phyloP scores from a whole-genome alignment of 441 rosid genomes.

The Heliophila coronopifolia region DNA sequence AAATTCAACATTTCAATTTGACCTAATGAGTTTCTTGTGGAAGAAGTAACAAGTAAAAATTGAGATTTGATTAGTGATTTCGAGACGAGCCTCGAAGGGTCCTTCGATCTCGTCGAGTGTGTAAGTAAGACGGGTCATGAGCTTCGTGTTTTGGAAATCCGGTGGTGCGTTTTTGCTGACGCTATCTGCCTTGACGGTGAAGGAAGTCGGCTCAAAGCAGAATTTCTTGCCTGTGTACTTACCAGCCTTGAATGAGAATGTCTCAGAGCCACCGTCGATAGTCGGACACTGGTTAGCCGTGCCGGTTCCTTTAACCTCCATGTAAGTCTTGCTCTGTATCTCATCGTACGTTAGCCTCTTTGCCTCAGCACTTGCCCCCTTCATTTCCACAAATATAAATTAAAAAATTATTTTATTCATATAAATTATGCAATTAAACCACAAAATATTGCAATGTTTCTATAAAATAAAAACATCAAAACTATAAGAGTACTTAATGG shows the following conservation, averaged over 20 bases:
- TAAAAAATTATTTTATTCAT: too few relatives aligned
- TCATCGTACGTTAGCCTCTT: constrained; percentile 85
- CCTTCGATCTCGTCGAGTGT: constrained; percentile 95
- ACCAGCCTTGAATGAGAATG: constrained; percentile 72
- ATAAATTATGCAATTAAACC: too few relatives aligned
- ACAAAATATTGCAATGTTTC: too few relatives aligned
- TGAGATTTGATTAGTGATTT: neutral
- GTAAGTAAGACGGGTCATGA: constrained; percentile 94
- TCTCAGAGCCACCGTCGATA: constrained; percentile 62
- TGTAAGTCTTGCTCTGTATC: constrained; percentile 85
- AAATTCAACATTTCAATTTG: neutral
- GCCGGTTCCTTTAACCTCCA: constrained; percentile 85
- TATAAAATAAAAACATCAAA: too few relatives aligned
- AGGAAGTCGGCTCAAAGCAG: constrained; percentile 85
- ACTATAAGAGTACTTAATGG: too few relatives aligned
- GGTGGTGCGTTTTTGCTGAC: constrained; percentile 72
- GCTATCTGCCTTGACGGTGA: constrained; percentile 83
- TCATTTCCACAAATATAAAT: too few relatives aligned
- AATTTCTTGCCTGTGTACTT: constrained; percentile 77
- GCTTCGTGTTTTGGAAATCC: constrained; percentile 85
- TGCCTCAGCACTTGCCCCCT: constrained; percentile 92
- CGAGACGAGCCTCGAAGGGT: constrained; percentile 50
- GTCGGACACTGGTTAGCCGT: constrained; percentile 91
- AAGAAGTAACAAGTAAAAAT: neutral
- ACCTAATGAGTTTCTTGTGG: neutral